Evolutionary conservation across 257 asterid genomes (phyloP).

Genomic region (Striga asiatica): DNA sequence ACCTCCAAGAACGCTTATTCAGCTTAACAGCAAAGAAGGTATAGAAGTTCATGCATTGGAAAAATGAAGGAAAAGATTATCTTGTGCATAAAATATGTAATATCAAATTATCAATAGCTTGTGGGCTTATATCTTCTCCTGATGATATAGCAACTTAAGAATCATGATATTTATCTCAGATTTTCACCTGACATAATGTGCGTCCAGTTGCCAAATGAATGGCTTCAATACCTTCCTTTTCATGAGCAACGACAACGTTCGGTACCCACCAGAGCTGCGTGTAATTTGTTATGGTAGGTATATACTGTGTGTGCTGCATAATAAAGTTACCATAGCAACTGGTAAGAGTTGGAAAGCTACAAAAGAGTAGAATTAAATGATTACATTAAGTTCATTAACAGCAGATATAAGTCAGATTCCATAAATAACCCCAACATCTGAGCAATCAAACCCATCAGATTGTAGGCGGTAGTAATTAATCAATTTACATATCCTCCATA

Average conservation of each 20-base stretch:
- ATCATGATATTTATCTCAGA: slow-evolving; percentile 9
- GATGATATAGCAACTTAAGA: slow-evolving; percentile 9
- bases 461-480: background rate
- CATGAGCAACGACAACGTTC: slow-evolving; percentile 91
- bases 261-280: slow-evolving; percentile 99
- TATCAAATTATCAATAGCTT: slow-evolving; percentile 2
- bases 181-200: slow-evolving; percentile 79
- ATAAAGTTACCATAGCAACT: slow-evolving; percentile 10
- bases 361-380: slow-evolving; percentile 2
- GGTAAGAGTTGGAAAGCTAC: slow-evolving; percentile 7
- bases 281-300: slow-evolving; percentile 93
- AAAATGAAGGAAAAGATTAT: slow-evolving; percentile 5
- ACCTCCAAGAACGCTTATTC: background rate
- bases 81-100: slow-evolving; percentile 11
- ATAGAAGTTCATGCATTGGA: background rate
- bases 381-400: background rate
- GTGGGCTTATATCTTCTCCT: background rate
- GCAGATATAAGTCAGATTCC: no score
- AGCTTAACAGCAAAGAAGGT: background rate
- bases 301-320: slow-evolving; percentile 61
- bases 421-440: background rate
- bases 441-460: background rate
- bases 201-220: slow-evolving; percentile 96
- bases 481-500: slow-evolving; percentile 6
- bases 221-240: slow-evolving; percentile 95